Evolutionary conservation across 805 yeast species (phyloP).

Genomic region (Hanseniaspora hatyaiensis): DNA sequence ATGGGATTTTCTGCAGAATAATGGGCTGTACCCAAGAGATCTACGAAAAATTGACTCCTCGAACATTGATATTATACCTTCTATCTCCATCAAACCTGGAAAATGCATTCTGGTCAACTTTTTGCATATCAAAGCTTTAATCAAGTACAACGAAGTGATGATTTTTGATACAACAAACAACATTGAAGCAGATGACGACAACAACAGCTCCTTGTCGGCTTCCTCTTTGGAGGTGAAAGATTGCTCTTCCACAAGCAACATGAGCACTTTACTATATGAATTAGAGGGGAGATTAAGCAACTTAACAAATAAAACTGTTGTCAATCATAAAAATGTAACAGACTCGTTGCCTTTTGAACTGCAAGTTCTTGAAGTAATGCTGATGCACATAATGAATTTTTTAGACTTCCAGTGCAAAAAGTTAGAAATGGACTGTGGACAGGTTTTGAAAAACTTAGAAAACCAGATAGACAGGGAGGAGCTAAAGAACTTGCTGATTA

Average conservation of each 20-base stretch:
- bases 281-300: slow-evolving; percentile 45
- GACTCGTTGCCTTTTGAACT: slow-evolving; percentile 55
- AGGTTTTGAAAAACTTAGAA: slow-evolving; percentile 59
- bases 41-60: slow-evolving; percentile 67
- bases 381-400: slow-evolving; percentile 67
- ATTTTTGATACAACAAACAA: slow-evolving; percentile 55
- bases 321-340: slow-evolving; percentile 23
- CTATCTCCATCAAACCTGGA: slow-evolving; percentile 65
- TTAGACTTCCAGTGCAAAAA: slow-evolving; percentile 62
- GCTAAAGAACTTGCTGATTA: slow-evolving; percentile 58
- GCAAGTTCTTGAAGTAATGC: slow-evolving; percentile 68
- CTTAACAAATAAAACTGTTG: slow-evolving; percentile 7
- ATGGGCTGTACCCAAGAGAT: slow-evolving; percentile 75
- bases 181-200: background rate
- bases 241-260: slow-evolving; percentile 55
- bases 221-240: too few relatives aligned
- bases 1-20: slow-evolving; percentile 59
- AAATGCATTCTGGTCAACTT: slow-evolving; percentile 69
- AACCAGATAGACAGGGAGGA: slow-evolving; percentile 66
- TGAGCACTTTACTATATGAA: slow-evolving; percentile 71
- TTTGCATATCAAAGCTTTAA: slow-evolving; percentile 77
- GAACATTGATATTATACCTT: slow-evolving; percentile 74
- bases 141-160: slow-evolving; percentile 67
- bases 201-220: too few relatives aligned
- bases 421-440: slow-evolving; percentile 48